Evolutionary conservation across 2,329 filamentous ascomycete genomes (phyloP).

Genomic region (Mycogone perniciosa): DNA sequence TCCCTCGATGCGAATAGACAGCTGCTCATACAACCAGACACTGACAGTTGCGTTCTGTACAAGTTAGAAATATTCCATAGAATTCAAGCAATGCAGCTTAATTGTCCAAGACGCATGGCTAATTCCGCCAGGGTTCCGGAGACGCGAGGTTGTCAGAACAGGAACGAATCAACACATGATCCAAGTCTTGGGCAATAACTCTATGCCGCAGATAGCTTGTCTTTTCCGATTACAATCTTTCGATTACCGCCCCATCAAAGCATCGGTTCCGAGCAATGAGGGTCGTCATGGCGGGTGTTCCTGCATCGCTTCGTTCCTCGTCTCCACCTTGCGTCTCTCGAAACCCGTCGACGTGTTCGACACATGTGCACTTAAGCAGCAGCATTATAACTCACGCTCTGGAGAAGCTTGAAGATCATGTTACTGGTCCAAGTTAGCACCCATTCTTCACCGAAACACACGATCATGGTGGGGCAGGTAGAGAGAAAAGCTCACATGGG

Average conservation of each 20-base stretch:
- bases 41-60: constrained; percentile 73
- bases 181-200: neutral
- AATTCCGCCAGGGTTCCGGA: neutral
- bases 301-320: neutral
- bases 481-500: constrained; percentile 39
- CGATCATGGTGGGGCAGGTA: neutral
- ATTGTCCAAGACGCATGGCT: neutral
- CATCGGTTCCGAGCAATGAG: neutral
- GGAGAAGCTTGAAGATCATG: constrained; percentile 69
- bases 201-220: neutral
- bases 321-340: neutral
- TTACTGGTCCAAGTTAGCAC: constrained; percentile 32
- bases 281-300: too few relatives aligned
- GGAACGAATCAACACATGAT: neutral
- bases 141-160: neutral
- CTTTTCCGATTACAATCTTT: neutral
- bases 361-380: neutral
- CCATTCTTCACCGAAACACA: neutral
- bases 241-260: neutral
- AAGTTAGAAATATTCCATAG: constrained; percentile 2
- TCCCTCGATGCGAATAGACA: constrained; percentile 88
- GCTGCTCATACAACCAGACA: constrained; percentile 96
- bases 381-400: constrained; percentile 35
- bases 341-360: neutral
- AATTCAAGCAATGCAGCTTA: neutral